Evolutionary conservation across 2,329 filamentous ascomycete species (phyloP).

Genomic region (Cladosporium austrohemisphaericum): DNA sequence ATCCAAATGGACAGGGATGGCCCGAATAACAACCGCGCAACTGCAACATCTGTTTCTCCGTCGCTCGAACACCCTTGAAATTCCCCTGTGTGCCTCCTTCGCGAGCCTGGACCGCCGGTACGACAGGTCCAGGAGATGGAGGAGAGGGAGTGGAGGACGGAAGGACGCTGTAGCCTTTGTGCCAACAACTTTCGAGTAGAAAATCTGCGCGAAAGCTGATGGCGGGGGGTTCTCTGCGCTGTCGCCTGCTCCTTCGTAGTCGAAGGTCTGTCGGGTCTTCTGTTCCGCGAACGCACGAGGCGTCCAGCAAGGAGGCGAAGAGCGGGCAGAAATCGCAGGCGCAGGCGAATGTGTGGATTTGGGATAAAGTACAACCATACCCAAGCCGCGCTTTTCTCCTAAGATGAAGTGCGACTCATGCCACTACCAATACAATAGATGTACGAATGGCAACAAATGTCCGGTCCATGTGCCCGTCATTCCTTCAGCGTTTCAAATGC

Average conservation of each 20-base stretch:
- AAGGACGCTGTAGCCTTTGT: slow-evolving; percentile 14
- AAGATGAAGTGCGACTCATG: slow-evolving; percentile 33
- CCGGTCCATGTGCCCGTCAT: slow-evolving; percentile 28
- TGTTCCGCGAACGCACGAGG: slow-evolving; percentile 12
- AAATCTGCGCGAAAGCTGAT: slow-evolving; percentile 29
- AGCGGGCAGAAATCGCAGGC: slow-evolving; percentile 14
- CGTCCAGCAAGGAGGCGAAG: slow-evolving; percentile 15
- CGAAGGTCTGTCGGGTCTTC: slow-evolving; percentile 19
- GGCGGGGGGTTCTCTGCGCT: slow-evolving; percentile 21
- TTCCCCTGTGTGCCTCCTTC: slow-evolving; percentile 6
- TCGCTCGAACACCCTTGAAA: slow-evolving; percentile 7
- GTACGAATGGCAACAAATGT: slow-evolving; percentile 32
- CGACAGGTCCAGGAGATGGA: slow-evolving; percentile 1
- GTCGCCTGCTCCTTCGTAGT: slow-evolving; percentile 25
- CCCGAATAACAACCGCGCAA: slow-evolving; percentile 32
- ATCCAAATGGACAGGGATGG: slow-evolving; percentile 33
- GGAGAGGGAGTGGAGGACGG: slow-evolving; percentile 14
- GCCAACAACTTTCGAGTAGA: slow-evolving; percentile 1
- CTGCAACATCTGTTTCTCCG: slow-evolving; percentile 27
- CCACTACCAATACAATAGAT: slow-evolving; percentile 21
- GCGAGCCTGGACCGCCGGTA: not conserved
- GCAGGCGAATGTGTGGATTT: slow-evolving; percentile 8
- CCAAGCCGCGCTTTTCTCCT: slow-evolving; percentile 31
- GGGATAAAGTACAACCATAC: slow-evolving; percentile 32
- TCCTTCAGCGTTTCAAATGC: slow-evolving; percentile 26